Conservation (phyloP, 495 filamentous ascomycete genomes). For the Rhypophila decipiens region DNA sequence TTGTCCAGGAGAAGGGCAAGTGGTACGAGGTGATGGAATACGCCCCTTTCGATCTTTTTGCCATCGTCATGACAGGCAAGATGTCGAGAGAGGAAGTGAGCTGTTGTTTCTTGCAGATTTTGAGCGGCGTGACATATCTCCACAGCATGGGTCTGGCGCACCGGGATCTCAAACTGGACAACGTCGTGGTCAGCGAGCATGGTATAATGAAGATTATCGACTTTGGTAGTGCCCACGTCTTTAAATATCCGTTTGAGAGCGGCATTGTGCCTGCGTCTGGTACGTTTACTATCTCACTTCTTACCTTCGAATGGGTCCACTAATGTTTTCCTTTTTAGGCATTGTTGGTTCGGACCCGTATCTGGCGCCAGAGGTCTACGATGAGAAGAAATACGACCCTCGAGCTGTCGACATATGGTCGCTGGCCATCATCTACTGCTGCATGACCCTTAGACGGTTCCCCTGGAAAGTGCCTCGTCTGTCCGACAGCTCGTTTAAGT, state of each 20-base stretch:
- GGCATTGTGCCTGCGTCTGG: constrained; percentile 82
- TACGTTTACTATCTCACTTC: constrained; percentile 39
- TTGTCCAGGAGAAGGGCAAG: constrained; percentile 86
- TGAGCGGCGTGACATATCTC: constrained; percentile 94
- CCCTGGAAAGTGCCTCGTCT: constrained; percentile 94
- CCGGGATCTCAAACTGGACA: constrained; percentile 94
- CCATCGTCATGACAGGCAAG: constrained; percentile 98
- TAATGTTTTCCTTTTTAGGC: constrained; percentile 56
- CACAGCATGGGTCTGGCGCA: constrained; percentile 95
- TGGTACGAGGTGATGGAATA: constrained; percentile 99
- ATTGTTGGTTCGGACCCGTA: constrained; percentile 98
- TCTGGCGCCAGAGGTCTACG: constrained; percentile 93
- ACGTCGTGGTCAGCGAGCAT: constrained; percentile 92
- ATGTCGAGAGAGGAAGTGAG: constrained; percentile 89
- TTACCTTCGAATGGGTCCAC: neutral
- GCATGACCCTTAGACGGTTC: constrained; percentile 93
- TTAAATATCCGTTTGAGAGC: constrained; percentile 94
- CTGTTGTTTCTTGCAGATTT: constrained; percentile 89
- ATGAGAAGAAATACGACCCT: constrained; percentile 89
- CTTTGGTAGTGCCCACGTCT: constrained; percentile 96
- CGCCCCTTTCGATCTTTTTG: constrained; percentile 95
- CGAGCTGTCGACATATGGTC: constrained; percentile 96
- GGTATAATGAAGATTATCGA: constrained; percentile 99
- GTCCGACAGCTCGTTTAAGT: constrained; percentile 88
- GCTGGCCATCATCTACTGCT: constrained; percentile 96